Conservation (phyloP, 2,329 filamentous ascomycete genomes). For the Fusarium denticulatum region DNA sequence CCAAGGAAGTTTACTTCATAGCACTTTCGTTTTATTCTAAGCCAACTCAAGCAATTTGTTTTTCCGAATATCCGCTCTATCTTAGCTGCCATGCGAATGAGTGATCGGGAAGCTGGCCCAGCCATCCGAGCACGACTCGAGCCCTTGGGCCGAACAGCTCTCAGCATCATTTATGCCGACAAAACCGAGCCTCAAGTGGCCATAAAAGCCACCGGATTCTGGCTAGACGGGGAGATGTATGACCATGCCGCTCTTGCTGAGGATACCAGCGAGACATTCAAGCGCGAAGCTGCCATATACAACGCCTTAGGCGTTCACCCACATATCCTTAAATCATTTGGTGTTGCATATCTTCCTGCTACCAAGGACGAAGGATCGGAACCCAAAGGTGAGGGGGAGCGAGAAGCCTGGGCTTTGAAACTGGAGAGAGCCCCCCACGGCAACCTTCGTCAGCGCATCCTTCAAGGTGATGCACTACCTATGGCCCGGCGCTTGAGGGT, state of each 20-base stretch:
- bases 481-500: background rate
- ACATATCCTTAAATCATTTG: background rate
- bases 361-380: background rate
- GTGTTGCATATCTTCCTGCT: background rate
- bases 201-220: background rate
- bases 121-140: background rate
- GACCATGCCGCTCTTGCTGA: background rate
- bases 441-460: background rate
- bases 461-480: background rate
- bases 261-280: background rate
- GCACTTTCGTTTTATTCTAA: too few relatives aligned
- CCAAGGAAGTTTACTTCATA: too few relatives aligned
- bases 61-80: too few relatives aligned
- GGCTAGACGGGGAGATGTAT: background rate
- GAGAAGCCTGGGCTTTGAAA: background rate
- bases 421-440: background rate
- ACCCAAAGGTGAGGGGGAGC: accelerated
- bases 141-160: background rate
- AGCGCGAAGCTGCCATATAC: background rate
- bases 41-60: too few relatives aligned
- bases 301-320: accelerated
- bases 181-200: background rate
- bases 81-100: background rate
- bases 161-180: background rate
- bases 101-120: background rate